Conservation (phyloP, 306 rosid genomes). For the Fragaria nilgerrensis region DNA sequence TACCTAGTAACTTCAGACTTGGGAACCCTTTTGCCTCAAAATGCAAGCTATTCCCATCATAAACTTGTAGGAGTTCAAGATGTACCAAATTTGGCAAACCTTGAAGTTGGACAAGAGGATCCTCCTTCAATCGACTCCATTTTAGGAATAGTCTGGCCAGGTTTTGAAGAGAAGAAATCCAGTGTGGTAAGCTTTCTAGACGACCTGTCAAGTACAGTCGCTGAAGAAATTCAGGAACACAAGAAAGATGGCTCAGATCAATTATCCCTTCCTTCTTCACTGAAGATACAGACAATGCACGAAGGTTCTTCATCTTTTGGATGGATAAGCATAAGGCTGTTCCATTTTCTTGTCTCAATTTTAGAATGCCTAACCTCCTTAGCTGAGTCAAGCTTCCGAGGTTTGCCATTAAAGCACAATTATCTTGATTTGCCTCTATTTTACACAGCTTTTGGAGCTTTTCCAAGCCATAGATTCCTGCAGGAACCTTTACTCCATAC, state of each 20-base stretch:
- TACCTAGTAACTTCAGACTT: conserved; percentile 13
- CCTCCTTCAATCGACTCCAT: conserved; percentile 34
- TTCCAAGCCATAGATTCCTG: conserved; percentile 22
- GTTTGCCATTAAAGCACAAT: conserved; percentile 8
- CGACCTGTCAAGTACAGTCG: conserved; percentile 35
- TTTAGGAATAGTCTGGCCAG: conserved; percentile 21
- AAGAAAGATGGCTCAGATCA: conserved; percentile 23
- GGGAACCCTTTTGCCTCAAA: conserved; percentile 25
- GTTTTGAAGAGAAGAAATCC: conserved; percentile 33
- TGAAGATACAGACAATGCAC: conserved; percentile 21
- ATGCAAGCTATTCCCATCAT: conserved; percentile 21
- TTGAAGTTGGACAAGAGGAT: conserved; percentile 29
- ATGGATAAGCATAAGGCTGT: conserved; percentile 28
- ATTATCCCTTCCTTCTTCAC: conserved; percentile 16
- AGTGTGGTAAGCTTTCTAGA: conserved; percentile 29
- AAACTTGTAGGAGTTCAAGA: conserved; percentile 28
- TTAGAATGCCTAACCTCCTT: conserved; percentile 33
- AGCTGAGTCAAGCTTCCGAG: conserved; percentile 33
- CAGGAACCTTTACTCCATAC: conserved; percentile 24
- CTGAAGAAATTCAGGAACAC: conserved; percentile 27
- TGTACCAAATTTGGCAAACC: conserved; percentile 28
- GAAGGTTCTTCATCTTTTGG: conserved; percentile 18
- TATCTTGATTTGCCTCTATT: conserved; percentile 24
- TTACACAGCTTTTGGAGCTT: conserved; percentile 36
- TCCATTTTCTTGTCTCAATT: conserved; percentile 26